phyloP scores from a whole-genome alignment of 176 grass and related monocot species.

The Oryza longistaminata region DNA sequence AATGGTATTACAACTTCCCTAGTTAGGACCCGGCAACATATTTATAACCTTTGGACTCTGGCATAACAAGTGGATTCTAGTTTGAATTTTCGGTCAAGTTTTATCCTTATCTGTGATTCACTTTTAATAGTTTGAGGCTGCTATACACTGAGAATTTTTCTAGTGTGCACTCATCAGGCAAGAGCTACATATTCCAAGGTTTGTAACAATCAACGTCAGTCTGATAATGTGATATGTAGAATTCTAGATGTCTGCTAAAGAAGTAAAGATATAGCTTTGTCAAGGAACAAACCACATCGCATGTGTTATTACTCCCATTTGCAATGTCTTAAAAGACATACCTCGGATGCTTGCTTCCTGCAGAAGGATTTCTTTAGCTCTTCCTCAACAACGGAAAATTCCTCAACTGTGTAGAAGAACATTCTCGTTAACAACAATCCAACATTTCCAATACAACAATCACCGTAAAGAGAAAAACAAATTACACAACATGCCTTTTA shows the following conservation, averaged over 20 bases:
- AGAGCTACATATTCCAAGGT: slow-evolving; percentile 2
- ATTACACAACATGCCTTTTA: slow-evolving; percentile 58
- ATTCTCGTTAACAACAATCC: slow-evolving; percentile 31
- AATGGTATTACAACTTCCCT: background rate
- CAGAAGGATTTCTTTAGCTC: slow-evolving; percentile 73
- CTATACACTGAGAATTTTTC: background rate
- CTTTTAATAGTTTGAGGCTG: background rate
- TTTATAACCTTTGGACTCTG: background rate
- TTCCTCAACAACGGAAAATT: slow-evolving; percentile 63
- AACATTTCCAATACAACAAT: slow-evolving; percentile 22
- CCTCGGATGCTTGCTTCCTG: slow-evolving; percentile 79
- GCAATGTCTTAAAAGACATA: slow-evolving; percentile 37
- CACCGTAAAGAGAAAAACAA: background rate
- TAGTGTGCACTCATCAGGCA: background rate
- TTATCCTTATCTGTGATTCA: background rate
- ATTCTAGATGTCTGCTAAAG: background rate
- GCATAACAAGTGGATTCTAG: background rate
- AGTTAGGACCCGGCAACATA: background rate
- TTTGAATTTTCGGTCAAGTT: background rate
- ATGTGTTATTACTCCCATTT: slow-evolving; percentile 1
- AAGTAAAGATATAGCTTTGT: background rate
- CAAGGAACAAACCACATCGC: background rate
- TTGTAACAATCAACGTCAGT: background rate
- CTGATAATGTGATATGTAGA: background rate
- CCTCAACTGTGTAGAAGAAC: slow-evolving; percentile 62